Percentiles rank a stretch among this genome's conserved stretches.
Evolutionary conservation across 1,284 basidiomycete genomes (phyloP).

Genomic region (Leccinum fallax): DNA sequence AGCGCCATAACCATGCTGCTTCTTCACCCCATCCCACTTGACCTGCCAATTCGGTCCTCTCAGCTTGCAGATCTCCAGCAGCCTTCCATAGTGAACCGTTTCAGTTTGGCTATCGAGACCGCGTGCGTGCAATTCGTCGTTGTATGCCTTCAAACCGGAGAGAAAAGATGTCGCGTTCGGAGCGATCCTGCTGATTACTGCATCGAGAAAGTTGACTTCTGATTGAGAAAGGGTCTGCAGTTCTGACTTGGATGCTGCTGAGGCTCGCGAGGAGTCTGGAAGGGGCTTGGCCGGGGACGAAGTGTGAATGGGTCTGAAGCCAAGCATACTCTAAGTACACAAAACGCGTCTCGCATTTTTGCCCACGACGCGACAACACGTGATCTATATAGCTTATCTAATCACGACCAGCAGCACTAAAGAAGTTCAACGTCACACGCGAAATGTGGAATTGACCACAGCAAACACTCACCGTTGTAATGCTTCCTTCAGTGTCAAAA

Average conservation of each 20-base stretch:
- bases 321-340: constrained; percentile 23
- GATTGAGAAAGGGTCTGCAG: constrained; percentile 55
- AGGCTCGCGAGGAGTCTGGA: constrained; percentile 50
- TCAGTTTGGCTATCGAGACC: constrained; percentile 78
- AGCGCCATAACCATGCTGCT: constrained; percentile 47
- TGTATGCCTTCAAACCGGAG: constrained; percentile 80
- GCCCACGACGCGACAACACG: constrained; percentile 35
- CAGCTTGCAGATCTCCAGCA: constrained; percentile 77
- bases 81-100: constrained; percentile 76
- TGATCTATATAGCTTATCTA: constrained; percentile 31
- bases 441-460: neutral
- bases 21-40: constrained; percentile 73
- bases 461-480: constrained; percentile 18
- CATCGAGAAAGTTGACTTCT: constrained; percentile 73
- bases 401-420: constrained; percentile 4
- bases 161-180: constrained; percentile 69
- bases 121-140: constrained; percentile 68
- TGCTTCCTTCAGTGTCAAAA: constrained; percentile 16
- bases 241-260: constrained; percentile 52
- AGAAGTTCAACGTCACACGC: neutral
- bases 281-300: constrained; percentile 35
- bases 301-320: constrained; percentile 34
- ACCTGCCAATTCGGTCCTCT: constrained; percentile 75
- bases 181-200: constrained; percentile 67
- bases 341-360: constrained; percentile 18